Evolutionary conservation across 148 eudicot genomes (phyloP).

Genomic region (Drosera capensis): DNA sequence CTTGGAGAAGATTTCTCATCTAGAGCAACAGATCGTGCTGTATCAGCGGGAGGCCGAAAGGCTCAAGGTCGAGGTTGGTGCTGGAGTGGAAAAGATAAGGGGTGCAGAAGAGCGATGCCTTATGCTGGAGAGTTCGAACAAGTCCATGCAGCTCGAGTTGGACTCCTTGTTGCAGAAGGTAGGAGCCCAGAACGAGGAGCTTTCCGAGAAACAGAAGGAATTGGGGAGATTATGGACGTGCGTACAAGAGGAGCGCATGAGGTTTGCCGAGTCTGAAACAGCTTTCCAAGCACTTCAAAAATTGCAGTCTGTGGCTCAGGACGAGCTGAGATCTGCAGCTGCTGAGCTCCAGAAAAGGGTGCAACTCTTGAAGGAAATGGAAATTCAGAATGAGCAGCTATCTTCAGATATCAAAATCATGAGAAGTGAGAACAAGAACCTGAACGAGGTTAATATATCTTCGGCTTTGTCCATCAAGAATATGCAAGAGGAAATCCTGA

Average conservation of each 20-base stretch:
- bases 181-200: constrained; percentile 51
- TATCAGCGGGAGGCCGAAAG: constrained; percentile 44
- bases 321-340: constrained; percentile 51
- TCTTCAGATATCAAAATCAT: constrained; percentile 33
- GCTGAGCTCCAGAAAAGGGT: constrained; percentile 62
- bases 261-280: constrained; percentile 72
- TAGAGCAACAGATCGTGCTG: constrained; percentile 39
- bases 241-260: constrained; percentile 68
- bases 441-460: constrained; percentile 43
- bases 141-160: constrained; percentile 46
- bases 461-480: constrained; percentile 41
- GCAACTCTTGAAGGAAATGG: constrained; percentile 38
- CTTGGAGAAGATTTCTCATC: constrained; percentile 42
- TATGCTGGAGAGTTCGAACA: constrained; percentile 48
- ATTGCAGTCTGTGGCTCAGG: constrained; percentile 59
- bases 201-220: constrained; percentile 83
- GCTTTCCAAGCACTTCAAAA: constrained; percentile 64
- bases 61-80: constrained; percentile 47
- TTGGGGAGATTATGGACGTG: constrained; percentile 63
- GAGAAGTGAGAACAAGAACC: constrained; percentile 63
- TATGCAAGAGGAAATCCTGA: constrained; percentile 48
- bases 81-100: constrained; percentile 44
- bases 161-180: constrained; percentile 40
- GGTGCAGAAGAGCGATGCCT: constrained; percentile 61
- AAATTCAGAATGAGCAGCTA: constrained; percentile 39